Evolutionary conservation across 2,329 filamentous ascomycete species (phyloP), one percentile per base, ranked within the genome.

Genomic region (Hypoxylon sp.): DNA sequence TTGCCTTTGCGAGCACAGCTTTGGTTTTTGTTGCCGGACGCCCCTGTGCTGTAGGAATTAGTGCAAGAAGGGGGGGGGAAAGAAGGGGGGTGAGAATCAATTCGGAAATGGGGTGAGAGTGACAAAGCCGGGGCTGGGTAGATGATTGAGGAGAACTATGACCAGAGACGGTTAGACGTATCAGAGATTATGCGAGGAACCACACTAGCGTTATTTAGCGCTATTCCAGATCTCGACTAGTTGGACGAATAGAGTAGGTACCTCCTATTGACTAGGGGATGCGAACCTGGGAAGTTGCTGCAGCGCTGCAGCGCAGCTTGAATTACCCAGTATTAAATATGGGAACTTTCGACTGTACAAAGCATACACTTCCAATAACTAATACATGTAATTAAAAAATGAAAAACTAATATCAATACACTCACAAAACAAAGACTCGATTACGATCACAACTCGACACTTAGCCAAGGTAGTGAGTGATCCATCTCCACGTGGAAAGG

Each of bases 181-280:
- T 66, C 59, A 69, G 31, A 63, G 63, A 44, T 71, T 66, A 66
- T 71, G 66, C 63, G 69, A 65, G 61, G 61, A 69, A 71, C 66
- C 39, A 51, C 44, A 47, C 53, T 26, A 53, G 24, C 44, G 50
- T 58, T 66, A 71, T 63, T 17, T 26, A 53, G 24, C 44, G 50
- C 60, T 66, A 71, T 63, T 17, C 66, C 52, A n/a, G 17, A 59
- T 55, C 8, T 29, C 13, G 29, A 53, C 59, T 71, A 71, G 69
- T 24, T 10, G 14, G 52, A 35, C 54, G 26, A 53, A 61, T 66
- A 54, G 48, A 59, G 54, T 48, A 59, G n/a, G 44, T 53, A 61
- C 59, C 57, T 51, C 35, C 46, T 50, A 60, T 52, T 52, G 35
- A 57, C 54, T 29, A 35, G 31, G 54, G 26, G 26, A 57, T 22